Conservation (phyloP, 805 yeast species). For the Tanozyma kutaoensis region DNA sequence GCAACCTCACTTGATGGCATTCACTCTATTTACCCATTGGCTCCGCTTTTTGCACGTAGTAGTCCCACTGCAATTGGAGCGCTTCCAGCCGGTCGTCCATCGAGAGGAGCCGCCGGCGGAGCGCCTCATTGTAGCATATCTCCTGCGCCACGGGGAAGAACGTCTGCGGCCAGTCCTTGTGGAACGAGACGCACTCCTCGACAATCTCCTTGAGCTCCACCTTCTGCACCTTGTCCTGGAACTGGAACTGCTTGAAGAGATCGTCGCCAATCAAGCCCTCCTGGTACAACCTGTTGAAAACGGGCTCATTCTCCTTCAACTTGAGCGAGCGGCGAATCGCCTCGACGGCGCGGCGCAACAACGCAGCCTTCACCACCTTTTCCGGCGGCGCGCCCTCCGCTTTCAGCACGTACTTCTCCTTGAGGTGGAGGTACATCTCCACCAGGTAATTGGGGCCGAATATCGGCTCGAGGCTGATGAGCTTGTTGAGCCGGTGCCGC, state of each 20-base stretch:
- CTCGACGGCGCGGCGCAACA: constrained; percentile 62
- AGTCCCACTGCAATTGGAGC: constrained; percentile 23
- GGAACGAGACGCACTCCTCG: constrained; percentile 56
- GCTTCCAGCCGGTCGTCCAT: constrained; percentile 26
- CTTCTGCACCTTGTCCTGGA: constrained; percentile 69
- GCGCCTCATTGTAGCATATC: constrained; percentile 83
- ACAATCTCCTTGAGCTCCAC: constrained; percentile 68
- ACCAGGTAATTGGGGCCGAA: constrained; percentile 58
- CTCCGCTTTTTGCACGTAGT: constrained; percentile 12
- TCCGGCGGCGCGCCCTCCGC: constrained; percentile 49
- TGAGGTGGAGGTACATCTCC: constrained; percentile 49
- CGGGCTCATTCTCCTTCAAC: constrained; percentile 65
- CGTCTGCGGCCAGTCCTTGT: constrained; percentile 69
- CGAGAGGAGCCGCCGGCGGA: constrained; percentile 55
- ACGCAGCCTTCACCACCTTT: constrained; percentile 53
- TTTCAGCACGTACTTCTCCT: constrained; percentile 24
- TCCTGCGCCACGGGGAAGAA: constrained; percentile 77
- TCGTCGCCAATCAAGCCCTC: constrained; percentile 89
- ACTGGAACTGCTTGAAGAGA: constrained; percentile 62
- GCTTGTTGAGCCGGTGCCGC: constrained; percentile 34
- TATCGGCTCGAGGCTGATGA: constrained; percentile 55
- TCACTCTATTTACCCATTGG: too few relatives aligned
- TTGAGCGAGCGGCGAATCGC: constrained; percentile 74
- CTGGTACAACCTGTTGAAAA: constrained; percentile 61
- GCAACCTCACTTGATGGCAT: background rate